A percentile compares a stretch with the other conserved stretches of the same genome.
These are phyloP conservation scores for Phoenix dactylifera DNA, from an alignment of 176 grass and related monocot genomes.

Conservation along the genomic window DNA sequence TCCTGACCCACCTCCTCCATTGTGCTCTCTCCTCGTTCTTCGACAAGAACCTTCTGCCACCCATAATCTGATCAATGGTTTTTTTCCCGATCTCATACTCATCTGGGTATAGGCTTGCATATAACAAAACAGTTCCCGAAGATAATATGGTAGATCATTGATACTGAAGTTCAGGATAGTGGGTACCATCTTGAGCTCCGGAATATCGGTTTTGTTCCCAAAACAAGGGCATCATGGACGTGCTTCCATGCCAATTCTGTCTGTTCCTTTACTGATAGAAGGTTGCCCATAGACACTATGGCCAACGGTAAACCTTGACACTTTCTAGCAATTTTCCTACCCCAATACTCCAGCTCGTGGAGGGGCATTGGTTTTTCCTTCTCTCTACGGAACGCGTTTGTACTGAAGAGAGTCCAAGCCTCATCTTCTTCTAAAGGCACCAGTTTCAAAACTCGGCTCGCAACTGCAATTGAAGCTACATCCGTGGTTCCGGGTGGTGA, in stretches of 20 bases:
- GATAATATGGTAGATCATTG: conserved; percentile 29
- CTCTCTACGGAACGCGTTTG: conserved; percentile 1
- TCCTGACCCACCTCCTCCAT: conserved; percentile 45
- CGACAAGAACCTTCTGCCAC: conserved; percentile 42
- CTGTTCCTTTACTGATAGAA: conserved; percentile 22
- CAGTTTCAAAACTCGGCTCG: conserved; percentile 1
- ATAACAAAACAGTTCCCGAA: conserved; percentile 44
- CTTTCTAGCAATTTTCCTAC: conserved; percentile 23
- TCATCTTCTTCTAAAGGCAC: conserved; percentile 20
- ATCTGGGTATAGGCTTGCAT: conserved; percentile 43
- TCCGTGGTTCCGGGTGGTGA: conserved; percentile 47
- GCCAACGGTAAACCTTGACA: conserved; percentile 3
- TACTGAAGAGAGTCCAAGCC: conserved; percentile 12
- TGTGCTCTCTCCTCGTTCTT: conserved; percentile 5
- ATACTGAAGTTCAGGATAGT: conserved; percentile 35
- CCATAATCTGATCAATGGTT: conserved; percentile 30
- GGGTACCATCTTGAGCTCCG: conserved; percentile 15
- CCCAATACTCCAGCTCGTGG: conserved; percentile 16
- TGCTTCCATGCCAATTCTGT: conserved; percentile 28
- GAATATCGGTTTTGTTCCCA: conserved; percentile 24
- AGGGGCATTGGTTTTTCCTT: conserved; percentile 14
- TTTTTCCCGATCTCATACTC: conserved; percentile 30
- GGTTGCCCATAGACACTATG: conserved; percentile 25
- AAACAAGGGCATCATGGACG: conserved; percentile 17
- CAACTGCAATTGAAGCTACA: conserved; percentile 31